A percentile compares a stretch with the other conserved stretches of the same genome.
Evolutionary conservation across 495 filamentous ascomycete species (phyloP).

Genomic region (Talaromyces stipitatus): DNA sequence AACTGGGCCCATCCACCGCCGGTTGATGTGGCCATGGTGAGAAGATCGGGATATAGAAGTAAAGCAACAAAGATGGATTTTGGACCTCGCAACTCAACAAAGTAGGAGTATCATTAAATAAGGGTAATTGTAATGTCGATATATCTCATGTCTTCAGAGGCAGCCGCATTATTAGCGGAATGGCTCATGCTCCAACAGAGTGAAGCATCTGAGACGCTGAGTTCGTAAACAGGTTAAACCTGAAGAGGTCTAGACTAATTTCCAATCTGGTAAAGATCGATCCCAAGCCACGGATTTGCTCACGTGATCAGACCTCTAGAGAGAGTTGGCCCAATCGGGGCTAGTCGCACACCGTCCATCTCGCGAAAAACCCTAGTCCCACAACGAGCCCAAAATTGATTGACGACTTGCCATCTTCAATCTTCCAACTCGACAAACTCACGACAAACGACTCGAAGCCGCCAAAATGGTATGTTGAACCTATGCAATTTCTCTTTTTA

Average conservation of each 20-base stretch:
- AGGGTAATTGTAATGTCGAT: not conserved
- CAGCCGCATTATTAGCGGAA: conserved; percentile 3
- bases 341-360: conserved; percentile 22
- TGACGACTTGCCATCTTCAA: conserved; percentile 43
- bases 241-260: not conserved
- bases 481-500: not conserved
- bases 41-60: not conserved
- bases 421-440: conserved; percentile 41
- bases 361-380: conserved; percentile 40
- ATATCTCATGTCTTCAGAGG: not conserved
- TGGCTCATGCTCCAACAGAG: too few species aligned
- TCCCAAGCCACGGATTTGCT: not conserved
- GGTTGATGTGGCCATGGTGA: conserved; percentile 62
- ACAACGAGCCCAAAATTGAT: conserved; percentile 36
- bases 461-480: conserved; percentile 41
- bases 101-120: not conserved
- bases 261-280: not conserved
- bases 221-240: not conserved
- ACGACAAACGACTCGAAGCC: conserved; percentile 35
- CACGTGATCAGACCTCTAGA: not conserved
- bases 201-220: not conserved
- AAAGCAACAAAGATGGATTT: not conserved
- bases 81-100: conserved; percentile 1
- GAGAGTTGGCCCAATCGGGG: not conserved
- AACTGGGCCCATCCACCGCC: conserved; percentile 91